Evolutionary conservation across 2,329 filamentous ascomycete genomes (phyloP).

Genomic region (Aspergillus caelatus): DNA sequence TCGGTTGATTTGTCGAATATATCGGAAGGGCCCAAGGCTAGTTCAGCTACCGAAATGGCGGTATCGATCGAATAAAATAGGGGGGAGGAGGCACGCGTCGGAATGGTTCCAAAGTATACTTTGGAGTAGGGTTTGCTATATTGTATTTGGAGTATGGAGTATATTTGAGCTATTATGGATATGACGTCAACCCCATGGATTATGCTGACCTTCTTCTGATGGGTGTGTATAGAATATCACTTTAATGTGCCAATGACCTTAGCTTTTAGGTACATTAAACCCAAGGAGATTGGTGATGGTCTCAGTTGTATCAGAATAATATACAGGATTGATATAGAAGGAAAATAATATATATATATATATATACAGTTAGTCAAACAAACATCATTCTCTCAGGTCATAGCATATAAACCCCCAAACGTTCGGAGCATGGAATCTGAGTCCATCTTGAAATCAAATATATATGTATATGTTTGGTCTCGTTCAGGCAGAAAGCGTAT

Average conservation of each 20-base stretch:
- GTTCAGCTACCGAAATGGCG: too few relatives aligned
- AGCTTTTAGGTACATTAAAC: neutral
- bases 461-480: neutral
- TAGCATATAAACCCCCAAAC: neutral
- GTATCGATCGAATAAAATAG: too few relatives aligned
- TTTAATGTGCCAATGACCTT: neutral
- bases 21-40: too few relatives aligned
- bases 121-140: too few relatives aligned
- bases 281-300: neutral
- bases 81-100: too few relatives aligned
- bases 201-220: neutral
- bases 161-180: neutral
- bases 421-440: neutral
- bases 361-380: neutral
- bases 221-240: neutral
- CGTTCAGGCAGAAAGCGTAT: neutral
- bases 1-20: too few relatives aligned
- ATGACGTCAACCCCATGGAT: neutral
- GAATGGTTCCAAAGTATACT: too few relatives aligned
- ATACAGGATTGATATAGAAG: neutral
- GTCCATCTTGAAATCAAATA: neutral
- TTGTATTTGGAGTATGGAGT: too few relatives aligned
- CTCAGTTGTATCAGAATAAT: neutral
- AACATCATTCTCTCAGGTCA: too few relatives aligned
- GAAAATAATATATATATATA: neutral